These are phyloP conservation scores for Dictyostelium firmibasis DNA, from an alignment of 78 protist genomes.

Conservation along the genomic window DNA sequence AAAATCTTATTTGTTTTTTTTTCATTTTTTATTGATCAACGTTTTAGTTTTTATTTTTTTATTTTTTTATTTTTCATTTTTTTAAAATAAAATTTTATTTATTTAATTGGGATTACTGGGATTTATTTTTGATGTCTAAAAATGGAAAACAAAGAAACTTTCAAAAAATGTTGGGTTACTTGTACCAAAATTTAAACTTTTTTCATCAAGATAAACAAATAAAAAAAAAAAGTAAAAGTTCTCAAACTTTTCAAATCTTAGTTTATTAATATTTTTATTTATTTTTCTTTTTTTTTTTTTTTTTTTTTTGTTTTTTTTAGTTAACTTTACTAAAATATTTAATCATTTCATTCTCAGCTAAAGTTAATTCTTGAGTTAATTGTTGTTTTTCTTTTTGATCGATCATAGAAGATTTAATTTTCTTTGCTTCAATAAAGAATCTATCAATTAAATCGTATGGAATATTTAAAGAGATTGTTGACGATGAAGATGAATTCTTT, in stretches of 20 bases:
- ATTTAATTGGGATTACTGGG: not conserved
- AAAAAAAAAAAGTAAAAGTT: too few species aligned
- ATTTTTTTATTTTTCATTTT: too few species aligned
- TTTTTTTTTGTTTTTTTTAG: not conserved
- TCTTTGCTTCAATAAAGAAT: not conserved
- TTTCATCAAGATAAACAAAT: too few species aligned
- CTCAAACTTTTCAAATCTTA: not conserved
- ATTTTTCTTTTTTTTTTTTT: not conserved
- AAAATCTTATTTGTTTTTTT: too few species aligned
- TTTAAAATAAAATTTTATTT: too few species aligned
- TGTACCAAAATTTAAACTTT: too few species aligned
- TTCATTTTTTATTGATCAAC: too few species aligned
- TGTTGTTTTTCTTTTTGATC: not conserved
- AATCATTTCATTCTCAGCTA: not conserved
- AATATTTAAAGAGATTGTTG: not conserved
- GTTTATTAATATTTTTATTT: not conserved
- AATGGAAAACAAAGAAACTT: not conserved
- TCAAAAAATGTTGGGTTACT: too few species aligned
- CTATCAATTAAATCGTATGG: slow-evolving; percentile 21
- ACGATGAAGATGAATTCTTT: not conserved
- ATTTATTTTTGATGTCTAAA: too few species aligned
- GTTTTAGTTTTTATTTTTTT: too few species aligned
- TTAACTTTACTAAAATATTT: not conserved
- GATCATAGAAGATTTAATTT: not conserved
- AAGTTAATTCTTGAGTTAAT: not conserved